These are phyloP conservation scores for Aspergillus fischeri DNA, from an alignment of 2,329 filamentous ascomycete genomes.

Conservation along the genomic window DNA sequence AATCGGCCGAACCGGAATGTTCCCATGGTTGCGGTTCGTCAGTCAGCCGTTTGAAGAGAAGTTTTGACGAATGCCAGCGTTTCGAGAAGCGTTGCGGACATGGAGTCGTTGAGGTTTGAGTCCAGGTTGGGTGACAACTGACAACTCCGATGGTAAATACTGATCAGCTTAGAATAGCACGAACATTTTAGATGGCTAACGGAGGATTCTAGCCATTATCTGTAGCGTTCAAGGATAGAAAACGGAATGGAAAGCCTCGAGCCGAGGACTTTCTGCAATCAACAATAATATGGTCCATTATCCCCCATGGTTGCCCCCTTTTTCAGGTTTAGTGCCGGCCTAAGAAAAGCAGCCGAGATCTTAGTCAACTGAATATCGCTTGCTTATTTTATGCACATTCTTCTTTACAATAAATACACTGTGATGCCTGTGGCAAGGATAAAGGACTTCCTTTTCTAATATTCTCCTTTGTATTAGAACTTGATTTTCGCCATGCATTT, in stretches of 20 bases:
- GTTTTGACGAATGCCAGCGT: not conserved
- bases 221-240: not conserved
- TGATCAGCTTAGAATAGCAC: not conserved
- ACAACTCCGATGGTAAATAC: not conserved
- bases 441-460: too few relatives aligned
- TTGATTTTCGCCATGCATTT: too few relatives aligned
- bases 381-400: not conserved
- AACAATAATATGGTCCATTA: not conserved
- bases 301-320: not conserved
- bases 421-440: too few relatives aligned
- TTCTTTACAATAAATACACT: not conserved
- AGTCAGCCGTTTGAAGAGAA: not conserved
- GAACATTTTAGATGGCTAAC: not conserved
- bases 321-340: not conserved
- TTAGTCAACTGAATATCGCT: not conserved
- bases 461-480: too few relatives aligned
- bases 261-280: not conserved
- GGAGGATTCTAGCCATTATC: not conserved
- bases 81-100: not conserved
- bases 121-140: too few relatives aligned
- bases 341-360: not conserved
- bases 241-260: not conserved
- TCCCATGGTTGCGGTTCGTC: slow-evolving; percentile 16
- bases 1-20: slow-evolving; percentile 26
- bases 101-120: not conserved